Base-by-base conservation (phyloP, 805 yeast genomes). In the Zygosaccharomyces lentus region DNA sequence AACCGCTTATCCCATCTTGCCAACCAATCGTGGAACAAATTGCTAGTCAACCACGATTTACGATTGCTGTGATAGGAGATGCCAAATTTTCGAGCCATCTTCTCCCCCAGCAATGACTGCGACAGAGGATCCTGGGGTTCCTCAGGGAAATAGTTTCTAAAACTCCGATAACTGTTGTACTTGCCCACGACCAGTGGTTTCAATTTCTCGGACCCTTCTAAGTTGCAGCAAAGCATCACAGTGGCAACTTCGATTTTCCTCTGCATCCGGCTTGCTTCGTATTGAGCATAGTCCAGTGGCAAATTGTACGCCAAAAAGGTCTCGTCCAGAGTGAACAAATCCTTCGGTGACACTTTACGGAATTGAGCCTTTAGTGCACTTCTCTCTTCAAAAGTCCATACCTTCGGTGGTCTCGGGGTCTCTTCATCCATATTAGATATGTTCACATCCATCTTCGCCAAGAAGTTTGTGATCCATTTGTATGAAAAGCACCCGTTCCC, bases 401-500 rank as follows among this genome's bases (percentile, higher is more conserved):
- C 75, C 52, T 78, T 79, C 38, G 77, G 64, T n/a, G 70, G 66
- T 41, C 67, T 69, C 13, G 68, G 67, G 8, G 73, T 58, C 46
- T 77, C 80, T 13, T 65, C 64, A 26, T 69, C 73, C 17, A 74
- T 57, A 9, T 77, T 77, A 6, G 68, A 61, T n/a, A 78, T 60
- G 53, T 76, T 74, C 25, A 80, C 71, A 51, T 78, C 77, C 57
- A 79, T 71, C 54, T 74, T 72, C 47, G 69, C 68, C 57, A 63
- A 67, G 56, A 61, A 76, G 70, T 60, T 74, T 61, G 61, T 65
- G 12, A 64, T 59, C 87, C 87, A 81, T 51, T 80, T 79, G 49
- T 77, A 78, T 35, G 75, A 74, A 55, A 81, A 81, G n/a, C 79
- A 72, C 4, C 86, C 86, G 50, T 74, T 78, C 0, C 86, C 86